These are phyloP conservation scores for Penicillium polonicum DNA, from an alignment of 2,329 filamentous ascomycete genomes.

Conservation along the genomic window DNA sequence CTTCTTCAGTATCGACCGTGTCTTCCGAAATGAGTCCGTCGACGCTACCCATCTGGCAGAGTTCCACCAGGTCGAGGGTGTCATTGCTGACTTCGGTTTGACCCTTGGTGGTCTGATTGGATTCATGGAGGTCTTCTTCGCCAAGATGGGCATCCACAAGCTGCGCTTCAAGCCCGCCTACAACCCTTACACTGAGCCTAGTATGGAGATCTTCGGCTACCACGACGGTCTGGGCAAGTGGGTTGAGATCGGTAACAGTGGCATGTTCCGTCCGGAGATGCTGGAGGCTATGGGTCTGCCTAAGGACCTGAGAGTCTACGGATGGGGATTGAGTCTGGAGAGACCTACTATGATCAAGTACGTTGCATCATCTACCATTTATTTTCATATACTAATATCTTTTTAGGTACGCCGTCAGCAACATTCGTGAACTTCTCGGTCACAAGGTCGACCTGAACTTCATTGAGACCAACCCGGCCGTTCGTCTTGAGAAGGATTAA, in stretches of 20 bases:
- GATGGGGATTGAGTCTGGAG: slow-evolving; percentile 89
- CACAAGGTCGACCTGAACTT: slow-evolving; percentile 95
- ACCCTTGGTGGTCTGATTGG: slow-evolving; percentile 90
- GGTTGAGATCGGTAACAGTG: slow-evolving; percentile 96
- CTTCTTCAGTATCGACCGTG: slow-evolving; percentile 97
- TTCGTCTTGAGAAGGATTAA: slow-evolving; percentile 82
- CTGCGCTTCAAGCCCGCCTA: slow-evolving; percentile 97
- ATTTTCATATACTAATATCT: slow-evolving; percentile 9
- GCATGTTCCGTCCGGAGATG: slow-evolving; percentile 99
- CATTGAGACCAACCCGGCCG: slow-evolving; percentile 86
- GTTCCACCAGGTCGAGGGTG: slow-evolving; percentile 98
- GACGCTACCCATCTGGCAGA: slow-evolving; percentile 96
- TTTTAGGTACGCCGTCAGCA: slow-evolving; percentile 69
- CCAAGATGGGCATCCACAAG: slow-evolving; percentile 84
- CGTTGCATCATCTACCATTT: slow-evolving; percentile 33
- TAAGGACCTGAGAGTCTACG: slow-evolving; percentile 88
- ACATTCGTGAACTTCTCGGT: slow-evolving; percentile 87
- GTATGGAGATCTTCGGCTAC: slow-evolving; percentile 97
- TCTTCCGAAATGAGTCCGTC: slow-evolving; percentile 97
- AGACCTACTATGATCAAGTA: slow-evolving; percentile 97
- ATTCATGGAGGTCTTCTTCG: slow-evolving; percentile 95
- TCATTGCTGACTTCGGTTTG: slow-evolving; percentile 93
- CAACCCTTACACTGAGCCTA: slow-evolving; percentile 92
- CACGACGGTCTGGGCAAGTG: slow-evolving; percentile 86
- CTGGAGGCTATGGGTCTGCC: slow-evolving; percentile 90